phyloP scores from a whole-genome alignment of 352 stramenopile species.

The Blastocystis sp. region DNA sequence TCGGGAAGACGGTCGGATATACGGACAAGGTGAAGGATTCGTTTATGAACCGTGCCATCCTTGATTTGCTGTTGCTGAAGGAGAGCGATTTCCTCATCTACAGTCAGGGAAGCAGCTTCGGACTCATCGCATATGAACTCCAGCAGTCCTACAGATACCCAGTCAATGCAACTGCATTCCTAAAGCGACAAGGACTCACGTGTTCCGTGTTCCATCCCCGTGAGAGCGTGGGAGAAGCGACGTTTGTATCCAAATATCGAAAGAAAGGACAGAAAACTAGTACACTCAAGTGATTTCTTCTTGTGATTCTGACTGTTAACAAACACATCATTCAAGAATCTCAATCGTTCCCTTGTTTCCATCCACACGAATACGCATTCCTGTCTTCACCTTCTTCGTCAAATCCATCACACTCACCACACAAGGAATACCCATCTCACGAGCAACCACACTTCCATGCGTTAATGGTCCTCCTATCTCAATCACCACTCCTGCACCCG shows the following conservation, averaged over 20 bases:
- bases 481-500: constrained; percentile 48
- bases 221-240: neutral
- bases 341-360: constrained; percentile 54
- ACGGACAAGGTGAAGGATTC: neutral
- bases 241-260: constrained; percentile 32
- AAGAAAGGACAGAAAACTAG: neutral
- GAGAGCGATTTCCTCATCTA: constrained; percentile 44
- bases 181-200: neutral
- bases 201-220: constrained; percentile 34
- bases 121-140: constrained; percentile 14
- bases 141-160: constrained; percentile 37
- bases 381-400: constrained; percentile 49
- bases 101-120: constrained; percentile 31
- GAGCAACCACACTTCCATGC: constrained; percentile 55
- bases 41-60: constrained; percentile 49
- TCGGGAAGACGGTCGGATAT: neutral
- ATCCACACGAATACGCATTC: constrained; percentile 55
- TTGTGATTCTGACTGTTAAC: neutral
- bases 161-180: neutral
- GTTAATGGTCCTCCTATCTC: constrained; percentile 56
- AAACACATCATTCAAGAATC: too few relatives aligned
- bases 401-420: constrained; percentile 26
- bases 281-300: neutral
- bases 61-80: constrained; percentile 33
- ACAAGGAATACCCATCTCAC: constrained; percentile 58